phyloP scores from a whole-genome alignment of 345 rosid species.

The Eucalyptus curtisii region DNA sequence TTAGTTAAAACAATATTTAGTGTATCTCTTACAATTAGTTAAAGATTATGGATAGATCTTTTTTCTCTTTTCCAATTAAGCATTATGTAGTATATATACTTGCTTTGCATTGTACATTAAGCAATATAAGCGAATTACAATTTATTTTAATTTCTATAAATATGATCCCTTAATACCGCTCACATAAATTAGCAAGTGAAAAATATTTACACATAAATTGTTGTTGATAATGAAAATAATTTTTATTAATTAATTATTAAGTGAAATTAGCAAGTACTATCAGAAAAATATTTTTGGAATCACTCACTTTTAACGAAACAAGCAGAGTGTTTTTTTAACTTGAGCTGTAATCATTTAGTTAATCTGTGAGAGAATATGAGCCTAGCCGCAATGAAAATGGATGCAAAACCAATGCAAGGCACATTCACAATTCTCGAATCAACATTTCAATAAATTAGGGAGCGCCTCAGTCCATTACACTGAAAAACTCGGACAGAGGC shows the following conservation, averaged over 20 bases:
- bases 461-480: slow-evolving; percentile 3
- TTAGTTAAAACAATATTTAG: too few relatives aligned
- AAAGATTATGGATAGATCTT: too few relatives aligned
- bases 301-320: neutral
- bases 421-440: neutral
- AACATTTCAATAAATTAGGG: neutral
- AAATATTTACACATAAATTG: too few relatives aligned
- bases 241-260: neutral
- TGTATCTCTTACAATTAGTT: too few relatives aligned
- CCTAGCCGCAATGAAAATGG: neutral
- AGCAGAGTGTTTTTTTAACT: neutral
- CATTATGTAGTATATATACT: too few relatives aligned
- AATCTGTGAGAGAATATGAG: neutral
- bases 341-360: neutral
- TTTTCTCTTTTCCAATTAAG: too few relatives aligned
- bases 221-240: neutral
- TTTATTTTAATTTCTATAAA: too few relatives aligned
- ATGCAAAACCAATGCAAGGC: neutral
- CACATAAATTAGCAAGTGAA: too few relatives aligned
- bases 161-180: too few relatives aligned
- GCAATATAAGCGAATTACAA: too few relatives aligned
- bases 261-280: too few relatives aligned
- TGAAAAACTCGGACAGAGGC: slow-evolving; percentile 18
- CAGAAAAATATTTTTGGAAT: neutral
- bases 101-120: too few relatives aligned